Evolutionary conservation across 495 filamentous ascomycete species (phyloP).

Genomic region (Podospora appendiculata): DNA sequence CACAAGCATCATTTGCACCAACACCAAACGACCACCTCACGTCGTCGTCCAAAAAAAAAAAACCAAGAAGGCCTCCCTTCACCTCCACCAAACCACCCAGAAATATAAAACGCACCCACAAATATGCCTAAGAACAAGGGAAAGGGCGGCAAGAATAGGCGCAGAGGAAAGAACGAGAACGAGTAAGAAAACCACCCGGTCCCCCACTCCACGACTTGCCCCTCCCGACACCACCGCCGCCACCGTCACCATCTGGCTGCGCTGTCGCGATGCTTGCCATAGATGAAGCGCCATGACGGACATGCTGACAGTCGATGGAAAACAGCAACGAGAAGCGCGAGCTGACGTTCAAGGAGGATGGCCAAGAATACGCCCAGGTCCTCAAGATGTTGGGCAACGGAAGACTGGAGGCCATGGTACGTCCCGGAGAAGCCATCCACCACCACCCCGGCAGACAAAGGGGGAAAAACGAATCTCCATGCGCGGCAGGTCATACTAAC

Average conservation of each 20-base stretch:
- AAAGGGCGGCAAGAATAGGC: constrained; percentile 95
- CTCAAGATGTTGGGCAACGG: constrained; percentile 99
- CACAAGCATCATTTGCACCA: too few relatives aligned
- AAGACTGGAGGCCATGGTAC: constrained; percentile 69
- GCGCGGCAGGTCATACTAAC: too few relatives aligned
- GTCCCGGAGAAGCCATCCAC: background rate
- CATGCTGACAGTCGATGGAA: background rate
- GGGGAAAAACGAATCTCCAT: too few relatives aligned
- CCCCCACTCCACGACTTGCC: too few relatives aligned
- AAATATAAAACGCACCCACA: background rate
- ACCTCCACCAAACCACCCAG: too few relatives aligned
- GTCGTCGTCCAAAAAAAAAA: too few relatives aligned
- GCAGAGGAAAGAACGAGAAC: constrained; percentile 99
- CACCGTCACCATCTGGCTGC: too few relatives aligned
- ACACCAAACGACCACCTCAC: too few relatives aligned
- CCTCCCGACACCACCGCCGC: too few relatives aligned
- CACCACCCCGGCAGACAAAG: too few relatives aligned
- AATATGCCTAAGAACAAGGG: constrained; percentile 28
- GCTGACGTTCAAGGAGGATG: constrained; percentile 95
- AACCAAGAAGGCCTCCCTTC: too few relatives aligned
- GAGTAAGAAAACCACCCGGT: constrained; percentile 19
- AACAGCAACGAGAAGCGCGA: constrained; percentile 96
- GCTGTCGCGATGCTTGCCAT: too few relatives aligned
- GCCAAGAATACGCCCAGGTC: constrained; percentile 98
- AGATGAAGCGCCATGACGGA: background rate